Evolutionary conservation across 768 basidiomycete species (phyloP).

Genomic region (Roridomyces roridus): DNA sequence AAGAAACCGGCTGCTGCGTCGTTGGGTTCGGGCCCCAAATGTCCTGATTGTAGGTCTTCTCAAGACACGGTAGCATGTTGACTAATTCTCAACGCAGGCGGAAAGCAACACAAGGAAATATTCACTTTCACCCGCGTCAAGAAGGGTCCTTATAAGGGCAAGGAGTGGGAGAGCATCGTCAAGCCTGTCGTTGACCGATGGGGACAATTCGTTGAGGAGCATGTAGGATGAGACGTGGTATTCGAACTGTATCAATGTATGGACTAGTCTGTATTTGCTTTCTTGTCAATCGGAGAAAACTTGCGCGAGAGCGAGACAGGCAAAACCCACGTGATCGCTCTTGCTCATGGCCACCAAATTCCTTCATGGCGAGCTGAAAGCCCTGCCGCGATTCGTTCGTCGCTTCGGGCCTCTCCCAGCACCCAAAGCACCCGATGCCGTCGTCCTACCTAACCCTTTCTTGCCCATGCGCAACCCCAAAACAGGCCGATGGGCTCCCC

Average conservation of each 20-base stretch:
- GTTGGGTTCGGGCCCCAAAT: constrained; percentile 35
- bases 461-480: constrained; percentile 63
- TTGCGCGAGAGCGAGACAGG: too few relatives aligned
- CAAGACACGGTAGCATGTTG: neutral
- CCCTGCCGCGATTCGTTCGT: constrained; percentile 40
- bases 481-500: constrained; percentile 69
- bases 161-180: constrained; percentile 78
- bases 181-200: constrained; percentile 80
- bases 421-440: constrained; percentile 20
- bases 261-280: too few relatives aligned
- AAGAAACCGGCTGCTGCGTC: constrained; percentile 27
- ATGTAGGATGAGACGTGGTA: constrained; percentile 39
- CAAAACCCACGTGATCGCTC: neutral
- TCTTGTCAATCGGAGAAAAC: too few relatives aligned
- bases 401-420: constrained; percentile 45
- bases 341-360: constrained; percentile 44
- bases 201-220: constrained; percentile 67
- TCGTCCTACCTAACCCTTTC: constrained; percentile 70
- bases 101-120: constrained; percentile 74
- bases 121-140: constrained; percentile 70
- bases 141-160: constrained; percentile 59
- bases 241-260: constrained; percentile 3
- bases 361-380: constrained; percentile 51
- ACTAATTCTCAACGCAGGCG: constrained; percentile 46
- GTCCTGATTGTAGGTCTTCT: constrained; percentile 40